Evolutionary conservation across 2,329 filamentous ascomycete genomes (phyloP), one percentile per base, ranked within the genome.

Genomic region (Meredithiella fracta): DNA sequence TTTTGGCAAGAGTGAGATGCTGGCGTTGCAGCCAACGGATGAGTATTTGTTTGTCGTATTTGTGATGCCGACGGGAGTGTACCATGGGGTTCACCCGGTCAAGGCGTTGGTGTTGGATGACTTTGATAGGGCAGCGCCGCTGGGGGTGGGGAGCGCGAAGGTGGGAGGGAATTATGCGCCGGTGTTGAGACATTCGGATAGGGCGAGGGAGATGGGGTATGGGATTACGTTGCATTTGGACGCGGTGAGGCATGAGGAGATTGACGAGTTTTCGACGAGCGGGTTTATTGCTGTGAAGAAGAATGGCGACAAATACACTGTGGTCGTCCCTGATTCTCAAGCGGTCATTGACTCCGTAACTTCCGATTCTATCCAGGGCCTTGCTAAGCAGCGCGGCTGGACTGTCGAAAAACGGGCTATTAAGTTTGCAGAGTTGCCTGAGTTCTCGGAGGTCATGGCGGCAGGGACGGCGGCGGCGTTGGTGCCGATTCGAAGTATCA

Each of bases 161-260:
- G 78, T 97, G 2, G 91, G 92, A 25, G 92, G 91, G 14, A 97
- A 97, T 71, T 97, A 97, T 66, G 91, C 90, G 8, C 91, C 91
- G 2, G 91, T 97, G 3, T 70, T 97, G 64, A 76, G 85, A 56
- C 89, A 87, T 76, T 94, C 86, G 65, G 89, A 94, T 63, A 83
- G 78, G 64, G 91, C 92, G 1, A 74, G 83, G 58, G 72, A 74
- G 17, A 78, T 87, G 59, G 91, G 91, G 31, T 97, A 79, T 65
- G 90, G 87, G n/a, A 97, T 97, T 65, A 97, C 91, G 1, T 74
- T 97, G 64, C 91, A 97, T 67, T 73, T 97, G 55, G 92, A 97
- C 70, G 92, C 86, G 67, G 82, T 82, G 64, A 86, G 79, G 8
- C 79, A 90, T 62, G 83, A 80, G 59, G 88, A 94, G 67, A 79